A percentile compares a stretch with the other conserved stretches of the same genome.
Conservation (phyloP, 139 green algal species). For the Chlamydomonas incerta region DNA sequence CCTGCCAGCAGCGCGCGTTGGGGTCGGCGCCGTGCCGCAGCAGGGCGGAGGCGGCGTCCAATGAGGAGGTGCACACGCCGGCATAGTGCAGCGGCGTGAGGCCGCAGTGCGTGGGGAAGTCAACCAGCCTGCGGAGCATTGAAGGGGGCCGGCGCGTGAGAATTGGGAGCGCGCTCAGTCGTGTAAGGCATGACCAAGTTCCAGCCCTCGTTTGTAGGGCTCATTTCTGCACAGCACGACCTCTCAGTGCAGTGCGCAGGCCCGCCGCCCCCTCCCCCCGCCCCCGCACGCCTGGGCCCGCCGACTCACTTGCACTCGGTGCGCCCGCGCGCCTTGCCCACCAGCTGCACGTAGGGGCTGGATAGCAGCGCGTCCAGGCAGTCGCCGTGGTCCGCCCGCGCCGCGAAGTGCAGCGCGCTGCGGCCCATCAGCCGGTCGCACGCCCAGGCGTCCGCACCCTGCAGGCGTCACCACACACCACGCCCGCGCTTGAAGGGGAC, state of each 20-base stretch:
- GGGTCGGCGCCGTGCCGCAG: slow-evolving; percentile 4
- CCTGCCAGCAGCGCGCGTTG: slow-evolving; percentile 1
- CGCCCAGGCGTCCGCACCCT: slow-evolving; percentile 51
- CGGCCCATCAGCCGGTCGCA: slow-evolving; percentile 43
- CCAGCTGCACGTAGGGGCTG: background rate
- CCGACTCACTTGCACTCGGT: slow-evolving; percentile 1
- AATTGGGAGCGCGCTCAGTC: background rate
- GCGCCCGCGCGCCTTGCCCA: background rate
- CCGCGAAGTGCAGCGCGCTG: slow-evolving; percentile 47
- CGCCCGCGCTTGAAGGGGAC: no score
- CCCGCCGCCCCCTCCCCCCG: no score
- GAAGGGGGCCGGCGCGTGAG: background rate
- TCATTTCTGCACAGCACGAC: no score
- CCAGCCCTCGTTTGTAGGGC: no score
- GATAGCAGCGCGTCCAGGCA: slow-evolving; percentile 24
- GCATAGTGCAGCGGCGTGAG: slow-evolving; percentile 36
- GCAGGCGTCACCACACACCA: background rate
- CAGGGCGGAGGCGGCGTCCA: background rate
- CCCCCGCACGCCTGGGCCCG: background rate
- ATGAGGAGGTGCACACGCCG: background rate
- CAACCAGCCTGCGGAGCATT: background rate
- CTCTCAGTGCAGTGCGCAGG: no score
- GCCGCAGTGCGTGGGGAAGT: background rate
- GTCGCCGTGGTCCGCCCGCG: slow-evolving; percentile 18
- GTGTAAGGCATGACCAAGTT: no score